These are phyloP conservation scores for Prototheca stagnorum DNA, from an alignment of 163 green algal genomes.

Conservation along the genomic window DNA sequence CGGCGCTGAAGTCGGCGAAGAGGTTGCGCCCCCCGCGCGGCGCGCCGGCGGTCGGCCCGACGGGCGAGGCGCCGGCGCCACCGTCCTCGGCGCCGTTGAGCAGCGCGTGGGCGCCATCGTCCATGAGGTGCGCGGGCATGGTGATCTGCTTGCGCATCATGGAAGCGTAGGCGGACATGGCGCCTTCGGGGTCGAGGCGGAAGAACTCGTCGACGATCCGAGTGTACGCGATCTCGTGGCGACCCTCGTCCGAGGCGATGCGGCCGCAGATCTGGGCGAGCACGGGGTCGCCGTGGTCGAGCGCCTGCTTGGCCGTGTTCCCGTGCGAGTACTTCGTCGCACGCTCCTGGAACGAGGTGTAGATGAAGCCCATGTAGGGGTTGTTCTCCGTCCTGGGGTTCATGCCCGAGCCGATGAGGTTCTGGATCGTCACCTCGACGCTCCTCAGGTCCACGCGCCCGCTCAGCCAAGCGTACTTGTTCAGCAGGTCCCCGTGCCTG, in stretches of 20 bases:
- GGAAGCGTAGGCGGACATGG: conserved; percentile 37
- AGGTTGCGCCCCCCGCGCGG: conserved; percentile 57
- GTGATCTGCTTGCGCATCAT: conserved; percentile 97
- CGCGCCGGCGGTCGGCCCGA: no score
- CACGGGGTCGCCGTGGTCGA: conserved; percentile 34
- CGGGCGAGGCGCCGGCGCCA: no score
- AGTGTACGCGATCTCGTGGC: conserved; percentile 88
- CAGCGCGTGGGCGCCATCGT: conserved; percentile 57
- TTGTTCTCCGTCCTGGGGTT: conserved; percentile 72
- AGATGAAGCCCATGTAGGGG: conserved; percentile 66
- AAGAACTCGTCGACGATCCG: conserved; percentile 72
- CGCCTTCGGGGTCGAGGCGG: conserved; percentile 21
- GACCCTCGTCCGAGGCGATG: conserved; percentile 68
- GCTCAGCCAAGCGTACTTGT: conserved; percentile 44
- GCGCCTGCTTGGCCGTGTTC: conserved; percentile 50
- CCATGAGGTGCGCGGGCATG: conserved; percentile 95
- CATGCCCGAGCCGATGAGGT: conserved; percentile 59
- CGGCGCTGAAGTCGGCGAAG: conserved; percentile 71
- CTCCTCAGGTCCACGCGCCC: conserved; percentile 52
- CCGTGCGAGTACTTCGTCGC: conserved; percentile 56
- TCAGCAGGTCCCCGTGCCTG: conserved; percentile 62
- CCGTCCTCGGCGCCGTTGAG: no score
- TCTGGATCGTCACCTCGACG: conserved; percentile 62
- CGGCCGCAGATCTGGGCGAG: conserved; percentile 42
- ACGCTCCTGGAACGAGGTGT: conserved; percentile 75